Base-by-base conservation (phyloP, 176 grass and related monocot species). In the Cenchrus americanus region DNA sequence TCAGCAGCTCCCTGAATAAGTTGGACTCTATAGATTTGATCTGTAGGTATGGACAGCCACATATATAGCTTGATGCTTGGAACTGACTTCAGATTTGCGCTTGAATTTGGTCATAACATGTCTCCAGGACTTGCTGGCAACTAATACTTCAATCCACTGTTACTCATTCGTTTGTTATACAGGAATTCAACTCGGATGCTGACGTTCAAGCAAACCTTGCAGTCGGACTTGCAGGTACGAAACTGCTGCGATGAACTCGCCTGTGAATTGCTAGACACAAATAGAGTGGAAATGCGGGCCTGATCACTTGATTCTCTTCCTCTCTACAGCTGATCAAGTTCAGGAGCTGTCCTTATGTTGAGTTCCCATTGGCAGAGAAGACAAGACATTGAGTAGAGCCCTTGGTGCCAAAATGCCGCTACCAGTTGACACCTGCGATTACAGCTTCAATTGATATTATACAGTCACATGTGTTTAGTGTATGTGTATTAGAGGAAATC, bases 121-220 rank as follows among this genome's bases (percentile, higher is more conserved):
- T 49, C 14, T 52, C 26, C 3, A 43, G 30, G 32, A 71, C 27
- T 18, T 30, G 11, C 62, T 71, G 49, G 47, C 26, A 68, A 30
- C 48, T 50, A 59, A 59, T 43, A 17, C 47, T 58, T 57, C 0
- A 14, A 72, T 32, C 5, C 15, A 5, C 2, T 23, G 46, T 55
- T 21, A 76, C 34, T 85, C 48, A 76, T 48, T 51, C 66, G 1
- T 84, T 68, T 84, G 21, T 72, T 5, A 48, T 0, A 13, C 52
- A 86, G 88, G 78, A 89, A 82, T 89, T 82, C 26, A 89, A 89
- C 42, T 1, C 40, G 0, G 78, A 82, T 49, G 83, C 78, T 42
- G 88, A 89, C 63, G 71, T 66, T 62, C 78, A 89, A n/a, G 78
- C 88, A 40, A 86, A 89, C 78, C 77, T 82, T 77, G 88, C 83